A percentile compares a stretch with the other conserved stretches of the same genome.
phyloP scores from a whole-genome alignment of 2,329 filamentous ascomycete species.

The Penicillium sp. region DNA sequence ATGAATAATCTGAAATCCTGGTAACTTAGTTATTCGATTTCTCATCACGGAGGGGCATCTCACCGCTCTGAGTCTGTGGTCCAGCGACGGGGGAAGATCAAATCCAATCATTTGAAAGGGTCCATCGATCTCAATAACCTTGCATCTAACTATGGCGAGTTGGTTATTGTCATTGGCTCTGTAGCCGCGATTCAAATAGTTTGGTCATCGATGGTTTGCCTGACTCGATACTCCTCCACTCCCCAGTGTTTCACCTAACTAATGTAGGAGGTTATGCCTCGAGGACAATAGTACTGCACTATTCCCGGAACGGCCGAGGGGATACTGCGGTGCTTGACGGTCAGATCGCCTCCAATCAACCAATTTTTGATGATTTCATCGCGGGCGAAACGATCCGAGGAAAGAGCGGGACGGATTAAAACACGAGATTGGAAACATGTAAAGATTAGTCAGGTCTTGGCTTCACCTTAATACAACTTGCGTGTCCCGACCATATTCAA shows the following conservation, averaged over 20 bases:
- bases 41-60: conserved; percentile 23
- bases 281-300: too few relatives aligned
- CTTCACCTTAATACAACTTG: background rate
- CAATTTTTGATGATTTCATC: background rate
- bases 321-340: too few relatives aligned
- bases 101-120: background rate
- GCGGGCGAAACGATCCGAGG: background rate
- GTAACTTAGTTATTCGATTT: conserved; percentile 15
- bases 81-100: background rate
- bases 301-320: too few relatives aligned
- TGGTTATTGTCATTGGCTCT: background rate
- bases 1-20: conserved; percentile 6
- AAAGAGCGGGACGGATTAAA: too few relatives aligned
- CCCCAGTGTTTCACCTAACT: too few relatives aligned
- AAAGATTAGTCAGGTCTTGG: background rate
- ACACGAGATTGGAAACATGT: conserved; percentile 11
- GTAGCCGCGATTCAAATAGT: conserved; percentile 28
- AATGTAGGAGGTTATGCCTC: too few relatives aligned
- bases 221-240: background rate
- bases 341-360: background rate
- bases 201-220: conserved; percentile 30
- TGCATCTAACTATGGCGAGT: background rate
- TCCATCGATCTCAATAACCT: background rate
- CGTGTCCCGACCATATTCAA: background rate
- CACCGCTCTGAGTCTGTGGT: conserved; percentile 9